Evolutionary conservation across 805 yeast species (phyloP), one percentile per base, ranked within the genome.

Genomic region (Candida ortonii): DNA sequence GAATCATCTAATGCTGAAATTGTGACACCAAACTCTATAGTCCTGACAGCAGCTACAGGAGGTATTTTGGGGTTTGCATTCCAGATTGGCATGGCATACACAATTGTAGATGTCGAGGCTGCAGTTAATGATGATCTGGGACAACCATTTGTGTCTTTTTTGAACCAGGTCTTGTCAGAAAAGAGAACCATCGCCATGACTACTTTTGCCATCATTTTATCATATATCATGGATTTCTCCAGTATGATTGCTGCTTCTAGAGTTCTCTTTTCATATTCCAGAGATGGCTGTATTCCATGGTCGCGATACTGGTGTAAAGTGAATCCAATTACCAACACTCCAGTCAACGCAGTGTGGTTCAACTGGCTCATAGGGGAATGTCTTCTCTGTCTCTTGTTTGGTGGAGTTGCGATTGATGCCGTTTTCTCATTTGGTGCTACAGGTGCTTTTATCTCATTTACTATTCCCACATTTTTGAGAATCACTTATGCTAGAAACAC

Each of bases 381-480:
- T 16, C 61, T 77, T 15, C 65, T 75, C 36, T 66, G 77, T 39
- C 69, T 79, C 53, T 76, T 80, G 56, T 80, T 80, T 21, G 83
- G 83, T 24, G 78, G 74, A 39, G 67, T 71, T 14, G 82, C 86
- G 30, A 76, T 80, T 45, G 78, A 72, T 19, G 87, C 87, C 26
- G 78, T 79, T 41, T 80, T 80, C 61, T 77, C 84, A 2, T 83
- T 80, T 30, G 84, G 85, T 33, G 86, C 84, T 28, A 78, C 80
- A 49, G 73, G 82, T 10, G 75, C 82, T 1, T 78, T 78, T 49
- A 68, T 80, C 38, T 79, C 86, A 3, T 80, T 80, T 59, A 68
- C 75, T n/a, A 62, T 76, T 46, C 87, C 87, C 9, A 74, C 79
- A 13, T 49, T 75, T 7, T 66, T 80, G 38, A 73, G 77, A 51